Base-by-base conservation (phyloP, 495 filamentous ascomycete genomes). In the Penicillium mononematosum region DNA sequence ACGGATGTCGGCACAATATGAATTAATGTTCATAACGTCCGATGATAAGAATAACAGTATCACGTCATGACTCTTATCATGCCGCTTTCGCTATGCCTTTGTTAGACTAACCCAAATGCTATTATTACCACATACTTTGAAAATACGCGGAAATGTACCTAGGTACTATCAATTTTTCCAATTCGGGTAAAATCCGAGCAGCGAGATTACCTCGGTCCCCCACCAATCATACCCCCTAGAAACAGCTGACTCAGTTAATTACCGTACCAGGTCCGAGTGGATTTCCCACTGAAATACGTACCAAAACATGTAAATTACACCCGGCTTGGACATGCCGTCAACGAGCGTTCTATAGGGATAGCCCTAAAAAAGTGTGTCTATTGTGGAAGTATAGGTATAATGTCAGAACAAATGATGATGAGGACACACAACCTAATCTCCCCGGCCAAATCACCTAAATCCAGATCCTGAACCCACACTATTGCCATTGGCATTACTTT, bases 1-100 rank as follows among this genome's bases (percentile, higher is more conserved):
- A 46, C 44, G 58, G 50, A 50, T 54, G 48, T 56, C 61, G 58
- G 54, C 59, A 65, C 49, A 17, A 39, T 5, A 7, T 16, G 16
- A 38, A 32, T 34, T 14, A 14, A 34, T 14, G 11, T 31, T 31
- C 29, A 31, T 11, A 11, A 31, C 29, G 10, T 14, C 31, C 4
- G 8, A 52, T 39, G 65, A 68, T 68, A 68, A 68, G 66, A 64
- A 58, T 58, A 59, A 69, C 50, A 60, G 50, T 58, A 56, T 58
- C 60, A 62, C 66, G 66, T 69, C 66, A 69, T 67, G 43, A 48
- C 50, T 53, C 49, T 63, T 63, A 67, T 67, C 62, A 45, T 52
- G 62, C 61, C 65, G 63, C 53, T 61, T 61, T 56, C 61, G 64
- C 58, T 51, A 11, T 52, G 19, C 42, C 49, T 17, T 55, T 46